Percentiles rank a stretch among this genome's conserved stretches.
phyloP scores from a whole-genome alignment of 1,284 basidiomycete genomes.

The Austropuccinia psidii region DNA sequence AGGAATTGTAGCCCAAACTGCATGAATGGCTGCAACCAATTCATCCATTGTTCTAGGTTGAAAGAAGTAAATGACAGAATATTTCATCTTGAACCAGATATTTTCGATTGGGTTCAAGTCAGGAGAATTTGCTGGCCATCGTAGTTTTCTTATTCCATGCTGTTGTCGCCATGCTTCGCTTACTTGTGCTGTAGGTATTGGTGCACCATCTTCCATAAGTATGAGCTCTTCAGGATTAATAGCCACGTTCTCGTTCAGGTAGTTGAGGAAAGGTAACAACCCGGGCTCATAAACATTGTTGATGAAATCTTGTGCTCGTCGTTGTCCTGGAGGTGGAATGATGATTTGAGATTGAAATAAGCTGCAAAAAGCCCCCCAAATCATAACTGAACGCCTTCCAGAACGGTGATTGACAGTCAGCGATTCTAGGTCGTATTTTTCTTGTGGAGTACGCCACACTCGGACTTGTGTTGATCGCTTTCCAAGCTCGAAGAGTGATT shows the following conservation, averaged over 20 bases:
- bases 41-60: neutral
- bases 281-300: neutral
- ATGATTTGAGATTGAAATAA: neutral
- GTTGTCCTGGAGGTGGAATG: neutral
- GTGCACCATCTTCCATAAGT: neutral
- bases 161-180: no score
- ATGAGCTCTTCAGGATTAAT: neutral
- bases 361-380: neutral
- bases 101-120: conserved; percentile 36
- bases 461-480: neutral
- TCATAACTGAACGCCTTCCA: neutral
- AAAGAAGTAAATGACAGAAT: neutral
- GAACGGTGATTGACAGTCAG: neutral
- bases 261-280: neutral
- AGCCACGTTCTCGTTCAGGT: no score
- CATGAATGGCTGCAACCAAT: neutral
- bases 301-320: neutral
- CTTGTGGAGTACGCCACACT: neutral
- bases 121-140: conserved; percentile 12
- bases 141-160: neutral
- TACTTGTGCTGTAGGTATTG: neutral
- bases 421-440: conserved; percentile 5
- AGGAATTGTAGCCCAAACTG: neutral
- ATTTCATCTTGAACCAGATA: conserved; percentile 3
- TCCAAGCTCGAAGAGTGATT: conserved; percentile 16